phyloP scores from a whole-genome alignment of 768 basidiomycete species.

The Melanogaster broomeanus region DNA sequence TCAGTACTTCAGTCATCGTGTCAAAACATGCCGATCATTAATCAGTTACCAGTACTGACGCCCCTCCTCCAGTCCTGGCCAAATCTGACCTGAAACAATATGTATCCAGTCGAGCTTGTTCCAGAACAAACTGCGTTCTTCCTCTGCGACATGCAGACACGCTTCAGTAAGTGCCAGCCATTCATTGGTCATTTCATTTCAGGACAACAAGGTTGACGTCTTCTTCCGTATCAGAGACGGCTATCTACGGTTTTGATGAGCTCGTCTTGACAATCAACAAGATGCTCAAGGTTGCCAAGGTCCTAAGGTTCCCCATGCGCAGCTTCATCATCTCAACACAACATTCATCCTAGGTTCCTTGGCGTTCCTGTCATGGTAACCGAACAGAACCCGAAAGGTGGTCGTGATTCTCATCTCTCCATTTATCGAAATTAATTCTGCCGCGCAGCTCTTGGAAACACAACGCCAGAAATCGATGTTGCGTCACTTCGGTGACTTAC shows the following conservation, averaged over 20 bases:
- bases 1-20: too few relatives aligned
- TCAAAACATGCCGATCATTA: neutral
- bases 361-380: conserved; percentile 76
- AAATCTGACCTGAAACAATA: conserved; percentile 4
- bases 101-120: conserved; percentile 34
- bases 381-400: conserved; percentile 82
- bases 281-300: conserved; percentile 76
- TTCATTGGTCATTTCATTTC: neutral
- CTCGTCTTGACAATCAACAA: conserved; percentile 72
- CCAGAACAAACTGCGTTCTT: conserved; percentile 59
- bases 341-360: conserved; percentile 46
- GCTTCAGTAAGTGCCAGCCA: conserved; percentile 56
- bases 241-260: conserved; percentile 71
- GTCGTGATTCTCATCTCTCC: conserved; percentile 4
- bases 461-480: conserved; percentile 61
- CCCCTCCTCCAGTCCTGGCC: neutral
- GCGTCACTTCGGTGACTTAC: conserved; percentile 53
- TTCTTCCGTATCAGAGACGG: conserved; percentile 38
- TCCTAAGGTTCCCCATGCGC: conserved; percentile 20
- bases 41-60: too few relatives aligned
- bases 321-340: neutral
- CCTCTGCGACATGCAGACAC: conserved; percentile 81
- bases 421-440: conserved; percentile 1
- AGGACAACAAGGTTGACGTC: neutral
- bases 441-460: conserved; percentile 65